Evolutionary conservation across 169 alveolate species (phyloP), one percentile per base, ranked within the genome.

Genomic region (Cryptosporidium parvum): DNA sequence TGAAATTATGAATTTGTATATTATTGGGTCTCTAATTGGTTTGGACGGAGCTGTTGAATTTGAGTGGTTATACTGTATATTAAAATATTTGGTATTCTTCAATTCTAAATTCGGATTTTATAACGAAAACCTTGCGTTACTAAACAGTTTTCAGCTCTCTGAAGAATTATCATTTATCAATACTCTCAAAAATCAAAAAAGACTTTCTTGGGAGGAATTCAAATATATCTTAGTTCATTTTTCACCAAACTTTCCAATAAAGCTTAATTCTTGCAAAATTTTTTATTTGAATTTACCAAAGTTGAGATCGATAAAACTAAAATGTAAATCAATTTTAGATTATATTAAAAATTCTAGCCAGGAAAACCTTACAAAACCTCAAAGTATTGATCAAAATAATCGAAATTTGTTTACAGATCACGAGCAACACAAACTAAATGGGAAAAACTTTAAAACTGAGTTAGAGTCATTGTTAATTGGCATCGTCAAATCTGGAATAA

Each of bases 171-270:
- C 89, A 12, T 80, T 80, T 23, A 16, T 37, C 5, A 42, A 65
- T 42, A 23, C 48, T 18, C 44, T 65, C 3, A 29, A 37, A 8
- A 26, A 35, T 37, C 56, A 80, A 44, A 59, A 80, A 26, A 80
- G 89, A 29, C 53, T 80, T 10, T 45, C 61, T 42, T 80, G 89
- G 89, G 89, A 80, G 14, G 80, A 80, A 8, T 65, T 80, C 52
- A 37, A 80, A 62, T 59, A 80, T 62, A 80, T 80, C 12, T 80
- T 80, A 26, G 53, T 26, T n/a, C 35, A 61, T 23, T 80, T 37
- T 67, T 80, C 89, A 16, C 89, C 89, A 21, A 80, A 80, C 37
- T 80, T 80, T 65, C 89, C 89, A 21, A 80, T 80, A 7, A 80
- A 62, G 56, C 86, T 73, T 42, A 23, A 56, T 16, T 73, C 86